Percentiles rank a stretch among this genome's conserved stretches.
Evolutionary conservation across 257 asterid genomes (phyloP).

Genomic region (Paraleonurus japonicus): DNA sequence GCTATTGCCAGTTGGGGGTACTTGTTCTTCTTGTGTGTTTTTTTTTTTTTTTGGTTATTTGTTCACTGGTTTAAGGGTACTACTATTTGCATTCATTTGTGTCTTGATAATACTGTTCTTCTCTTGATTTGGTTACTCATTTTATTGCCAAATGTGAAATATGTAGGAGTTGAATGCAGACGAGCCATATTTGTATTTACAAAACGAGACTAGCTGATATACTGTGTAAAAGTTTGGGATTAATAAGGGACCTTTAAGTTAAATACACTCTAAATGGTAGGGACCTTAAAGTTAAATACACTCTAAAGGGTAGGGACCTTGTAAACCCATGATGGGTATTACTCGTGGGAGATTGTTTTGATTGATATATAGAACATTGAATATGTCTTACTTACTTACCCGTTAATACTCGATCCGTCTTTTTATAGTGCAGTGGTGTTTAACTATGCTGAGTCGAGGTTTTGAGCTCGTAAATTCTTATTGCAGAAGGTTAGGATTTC

Average conservation of each 20-base stretch:
- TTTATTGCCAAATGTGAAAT: background rate
- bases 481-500: background rate
- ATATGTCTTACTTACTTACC: background rate
- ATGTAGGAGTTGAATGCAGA: background rate
- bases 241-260: background rate
- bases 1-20: slow-evolving; percentile 99
- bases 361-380: background rate
- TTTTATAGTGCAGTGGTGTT: background rate
- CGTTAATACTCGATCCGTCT: background rate
- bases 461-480: background rate
- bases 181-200: background rate
- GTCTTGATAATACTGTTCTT: background rate
- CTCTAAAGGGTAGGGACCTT: too few relatives aligned
- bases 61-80: background rate
- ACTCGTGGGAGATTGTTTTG: background rate
- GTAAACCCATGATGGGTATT: background rate
- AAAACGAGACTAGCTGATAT: background rate
- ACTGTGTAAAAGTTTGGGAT: background rate
- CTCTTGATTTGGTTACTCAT: background rate
- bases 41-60: background rate
- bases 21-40: background rate
- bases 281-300: too few relatives aligned
- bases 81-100: background rate
- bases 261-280: too few relatives aligned
- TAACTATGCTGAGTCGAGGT: background rate